A percentile compares a stretch with the other conserved stretches of the same genome.
Evolutionary conservation across 345 rosid species (phyloP).

Genomic region (Combretum micranthum): DNA sequence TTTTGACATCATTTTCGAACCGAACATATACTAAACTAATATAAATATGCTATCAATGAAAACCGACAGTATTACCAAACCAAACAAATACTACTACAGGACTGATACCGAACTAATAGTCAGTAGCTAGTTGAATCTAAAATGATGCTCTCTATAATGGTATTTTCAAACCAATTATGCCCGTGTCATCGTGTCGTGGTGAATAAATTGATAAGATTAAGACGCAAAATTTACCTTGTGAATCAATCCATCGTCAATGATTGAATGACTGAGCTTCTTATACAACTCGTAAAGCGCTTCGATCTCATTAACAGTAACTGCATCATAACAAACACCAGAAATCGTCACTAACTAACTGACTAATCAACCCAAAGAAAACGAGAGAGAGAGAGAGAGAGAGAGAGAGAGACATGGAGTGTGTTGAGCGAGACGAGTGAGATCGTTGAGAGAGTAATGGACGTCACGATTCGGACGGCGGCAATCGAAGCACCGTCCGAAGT

Average conservation of each 20-base stretch:
- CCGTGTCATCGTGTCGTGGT: no score
- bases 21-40: no score
- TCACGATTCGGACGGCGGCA: constrained; percentile 11
- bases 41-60: no score
- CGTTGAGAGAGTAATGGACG: constrained; percentile 18
- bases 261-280: constrained; percentile 51
- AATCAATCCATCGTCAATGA: constrained; percentile 55
- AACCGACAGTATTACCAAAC: no score
- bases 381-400: background rate
- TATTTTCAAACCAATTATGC: no score
- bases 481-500: constrained; percentile 29
- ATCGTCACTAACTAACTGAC: background rate
- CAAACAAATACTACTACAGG: no score
- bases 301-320: constrained; percentile 59
- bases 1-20: no score
- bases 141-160: no score
- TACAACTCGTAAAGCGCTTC: constrained; percentile 54
- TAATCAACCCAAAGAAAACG: background rate
- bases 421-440: constrained; percentile 26
- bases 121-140: no score
- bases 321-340: constrained; percentile 4
- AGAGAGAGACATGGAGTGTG: constrained; percentile 15
- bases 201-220: no score
- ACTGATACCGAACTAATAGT: no score
- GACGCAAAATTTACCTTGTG: constrained; percentile 33